Base-by-base conservation (phyloP, 2,329 filamentous ascomycete species). In the Chrysoporthe cubensis region DNA sequence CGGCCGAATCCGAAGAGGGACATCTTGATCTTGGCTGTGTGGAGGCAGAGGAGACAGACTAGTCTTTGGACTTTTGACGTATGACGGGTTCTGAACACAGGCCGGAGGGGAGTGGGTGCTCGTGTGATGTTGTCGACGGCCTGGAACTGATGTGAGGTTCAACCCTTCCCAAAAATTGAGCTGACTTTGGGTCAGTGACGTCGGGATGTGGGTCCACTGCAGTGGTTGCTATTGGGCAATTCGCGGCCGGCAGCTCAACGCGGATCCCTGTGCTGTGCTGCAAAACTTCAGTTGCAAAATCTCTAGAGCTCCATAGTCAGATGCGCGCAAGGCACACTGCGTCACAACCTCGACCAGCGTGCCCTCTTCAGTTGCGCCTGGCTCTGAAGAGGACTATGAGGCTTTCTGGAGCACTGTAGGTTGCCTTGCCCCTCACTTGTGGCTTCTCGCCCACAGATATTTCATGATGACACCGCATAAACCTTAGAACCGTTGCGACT, bases 401-500 rank as follows among this genome's bases (percentile, higher is more conserved):
- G 43, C n/a, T 13, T 13, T 37, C 4, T 32, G 21, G 32, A 46
- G 18, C 42, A 59, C 9, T 50, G 68, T 70, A 63, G 65, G 68
- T 64, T 21, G 2, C 4, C 3, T 57, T 32, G 9, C 4, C 14
- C 37, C 48, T 48, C 44, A 60, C 59, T 66, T 43, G n/a, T 14
- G 14, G 4, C 44, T 7, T 9, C 6, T 16, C 1, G 1, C 40
- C 7, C 18, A 5, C 56, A 26, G 4, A 1, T 16, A 34, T 60
- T 52, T 66, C 69, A 80, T 85, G 84, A 86, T 86, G 84, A 85
- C 78, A 79, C 75, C 76, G 65, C 75, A 78, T 80, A 78, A 80
- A 79, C 81, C 76, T 80, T 81, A 85, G 84, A 86, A 86, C 84
- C 83, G 84, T 85, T 86, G 84, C 84, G 83, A 85, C 81, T 86